These are phyloP conservation scores for Ophiosphaerella korrae DNA, from an alignment of 2,329 filamentous ascomycete species.

Conservation along the genomic window DNA sequence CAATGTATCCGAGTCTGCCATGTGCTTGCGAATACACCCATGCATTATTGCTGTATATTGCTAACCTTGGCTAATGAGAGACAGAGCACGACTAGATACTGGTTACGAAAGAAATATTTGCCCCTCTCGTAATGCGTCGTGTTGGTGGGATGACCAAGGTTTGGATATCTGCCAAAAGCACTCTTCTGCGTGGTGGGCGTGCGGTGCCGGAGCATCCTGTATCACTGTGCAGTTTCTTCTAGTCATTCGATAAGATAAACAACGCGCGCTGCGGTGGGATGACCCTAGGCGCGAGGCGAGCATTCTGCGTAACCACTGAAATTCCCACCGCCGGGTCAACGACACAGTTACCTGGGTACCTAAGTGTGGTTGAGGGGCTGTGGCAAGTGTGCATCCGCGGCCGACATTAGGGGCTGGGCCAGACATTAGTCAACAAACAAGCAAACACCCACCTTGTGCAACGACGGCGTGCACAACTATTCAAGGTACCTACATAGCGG, in stretches of 20 bases:
- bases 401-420: constrained; percentile 29
- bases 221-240: constrained; percentile 15
- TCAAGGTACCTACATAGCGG: constrained; percentile 38
- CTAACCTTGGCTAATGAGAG: constrained; percentile 20
- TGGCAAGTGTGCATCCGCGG: constrained; percentile 37
- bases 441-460: constrained; percentile 24
- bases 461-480: constrained; percentile 19
- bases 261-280: constrained; percentile 18
- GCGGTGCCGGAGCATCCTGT: constrained; percentile 4
- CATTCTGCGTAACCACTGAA: constrained; percentile 32
- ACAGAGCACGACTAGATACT: constrained; percentile 22
- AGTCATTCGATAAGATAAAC: constrained; percentile 36
- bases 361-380: constrained; percentile 19
- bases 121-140: constrained; percentile 29
- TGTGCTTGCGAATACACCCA: constrained; percentile 18
- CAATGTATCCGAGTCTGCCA: background rate
- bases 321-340: constrained; percentile 31
- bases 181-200: constrained; percentile 18
- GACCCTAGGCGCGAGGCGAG: constrained; percentile 28
- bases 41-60: constrained; percentile 23
- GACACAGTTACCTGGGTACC: constrained; percentile 7
- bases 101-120: constrained; percentile 35
- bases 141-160: constrained; percentile 20
- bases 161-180: constrained; percentile 21
- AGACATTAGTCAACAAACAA: constrained; percentile 22